These are phyloP conservation scores for Vaccinium darrowii DNA, from an alignment of 148 eudicot species.

Conservation along the genomic window DNA sequence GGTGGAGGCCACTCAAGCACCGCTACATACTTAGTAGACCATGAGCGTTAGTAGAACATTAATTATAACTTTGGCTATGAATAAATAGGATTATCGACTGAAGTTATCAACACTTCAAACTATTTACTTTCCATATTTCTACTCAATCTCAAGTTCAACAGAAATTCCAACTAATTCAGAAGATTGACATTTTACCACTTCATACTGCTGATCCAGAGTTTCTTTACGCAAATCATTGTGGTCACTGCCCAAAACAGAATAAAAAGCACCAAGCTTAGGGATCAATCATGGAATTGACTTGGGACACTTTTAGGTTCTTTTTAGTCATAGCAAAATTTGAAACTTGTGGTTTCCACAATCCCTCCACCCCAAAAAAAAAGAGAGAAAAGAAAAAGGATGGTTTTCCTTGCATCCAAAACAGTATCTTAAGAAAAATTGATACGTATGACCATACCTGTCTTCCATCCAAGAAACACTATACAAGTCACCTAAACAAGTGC, in stretches of 20 bases:
- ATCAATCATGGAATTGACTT: not conserved
- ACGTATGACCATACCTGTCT: constrained; percentile 49
- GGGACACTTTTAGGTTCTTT: not conserved
- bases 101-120: not conserved
- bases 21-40: not conserved
- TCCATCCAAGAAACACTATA: constrained; percentile 98
- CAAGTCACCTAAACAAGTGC: constrained; percentile 84
- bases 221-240: not conserved
- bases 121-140: not conserved
- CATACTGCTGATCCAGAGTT: constrained; percentile 16
- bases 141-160: not conserved
- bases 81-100: not conserved
- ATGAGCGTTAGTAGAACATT: not conserved
- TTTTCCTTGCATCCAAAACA: not conserved
- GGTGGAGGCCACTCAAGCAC: not conserved
- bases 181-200: constrained; percentile 4
- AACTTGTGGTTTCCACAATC: not conserved
- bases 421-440: not conserved
- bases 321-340: not conserved
- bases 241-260: constrained; percentile 14
- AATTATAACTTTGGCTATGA: not conserved
- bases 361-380: not conserved
- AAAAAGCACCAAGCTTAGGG: not conserved
- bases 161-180: constrained; percentile 1
- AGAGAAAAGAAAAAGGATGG: not conserved